phyloP scores from a whole-genome alignment of 2,329 filamentous ascomycete species.

The Albifimbria verrucaria region DNA sequence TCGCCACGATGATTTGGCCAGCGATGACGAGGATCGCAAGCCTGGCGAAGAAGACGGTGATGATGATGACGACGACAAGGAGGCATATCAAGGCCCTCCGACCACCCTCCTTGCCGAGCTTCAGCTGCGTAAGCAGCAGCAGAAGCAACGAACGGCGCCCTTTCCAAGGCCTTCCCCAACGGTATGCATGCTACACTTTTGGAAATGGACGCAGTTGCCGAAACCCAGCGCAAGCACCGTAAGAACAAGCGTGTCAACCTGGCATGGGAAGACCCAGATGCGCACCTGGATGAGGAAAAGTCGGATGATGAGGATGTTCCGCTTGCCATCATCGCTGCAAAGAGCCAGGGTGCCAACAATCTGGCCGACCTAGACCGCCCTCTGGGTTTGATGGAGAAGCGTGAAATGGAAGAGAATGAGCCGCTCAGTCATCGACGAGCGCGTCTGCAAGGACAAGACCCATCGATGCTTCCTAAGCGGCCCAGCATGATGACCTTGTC shows the following conservation, averaged over 20 bases:
- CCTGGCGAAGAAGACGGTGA: slow-evolving; percentile 36
- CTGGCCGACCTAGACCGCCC: slow-evolving; percentile 59
- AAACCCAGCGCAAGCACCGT: slow-evolving; percentile 74
- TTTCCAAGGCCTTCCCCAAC: slow-evolving; percentile 59
- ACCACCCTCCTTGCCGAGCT: slow-evolving; percentile 91
- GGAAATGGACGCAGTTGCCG: slow-evolving; percentile 84
- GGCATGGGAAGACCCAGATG: slow-evolving; percentile 77
- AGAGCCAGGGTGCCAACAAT: slow-evolving; percentile 49
- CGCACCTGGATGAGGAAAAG: slow-evolving; percentile 39
- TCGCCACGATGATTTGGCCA: slow-evolving; percentile 21
- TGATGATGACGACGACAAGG: slow-evolving; percentile 43
- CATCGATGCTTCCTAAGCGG: slow-evolving; percentile 37
- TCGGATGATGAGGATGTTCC: slow-evolving; percentile 82
- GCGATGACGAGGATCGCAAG: slow-evolving; percentile 13
- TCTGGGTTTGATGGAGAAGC: slow-evolving; percentile 72
- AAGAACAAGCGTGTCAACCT: slow-evolving; percentile 75
- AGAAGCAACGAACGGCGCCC: slow-evolving; percentile 70
- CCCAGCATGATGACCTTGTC: slow-evolving; percentile 43
- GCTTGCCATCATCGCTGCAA: slow-evolving; percentile 71
- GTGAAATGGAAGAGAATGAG: slow-evolving; percentile 89
- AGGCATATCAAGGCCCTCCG: slow-evolving; percentile 65
- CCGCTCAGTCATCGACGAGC: slow-evolving; percentile 76
- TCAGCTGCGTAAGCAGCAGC: slow-evolving; percentile 84
- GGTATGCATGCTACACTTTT: slow-evolving; percentile 91
- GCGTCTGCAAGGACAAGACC: slow-evolving; percentile 64